These are phyloP conservation scores for Stagonosporopsis rhizophila DNA, from an alignment of 2,329 filamentous ascomycete species.

Conservation along the genomic window DNA sequence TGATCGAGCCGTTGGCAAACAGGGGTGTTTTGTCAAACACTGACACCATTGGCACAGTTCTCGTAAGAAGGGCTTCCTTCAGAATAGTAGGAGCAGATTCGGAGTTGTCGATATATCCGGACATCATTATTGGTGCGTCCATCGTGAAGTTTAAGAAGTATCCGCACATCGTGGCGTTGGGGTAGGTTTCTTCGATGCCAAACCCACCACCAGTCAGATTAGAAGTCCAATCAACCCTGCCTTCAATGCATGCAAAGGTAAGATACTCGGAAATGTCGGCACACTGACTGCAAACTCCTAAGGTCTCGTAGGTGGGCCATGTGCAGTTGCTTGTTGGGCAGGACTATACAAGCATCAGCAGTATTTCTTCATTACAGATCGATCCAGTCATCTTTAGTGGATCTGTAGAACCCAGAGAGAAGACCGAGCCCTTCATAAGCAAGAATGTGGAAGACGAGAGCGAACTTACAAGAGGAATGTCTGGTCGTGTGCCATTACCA, in stretches of 20 bases:
- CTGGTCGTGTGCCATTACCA: constrained; percentile 34
- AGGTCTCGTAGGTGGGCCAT: constrained; percentile 36
- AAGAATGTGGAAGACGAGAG: too few relatives aligned
- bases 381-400: too few relatives aligned
- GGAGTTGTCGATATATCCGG: constrained; percentile 31
- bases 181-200: neutral
- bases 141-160: constrained; percentile 35
- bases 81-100: too few relatives aligned
- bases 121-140: constrained; percentile 21
- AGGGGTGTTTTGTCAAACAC: neutral
- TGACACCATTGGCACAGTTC: constrained; percentile 13
- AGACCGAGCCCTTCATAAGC: too few relatives aligned
- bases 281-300: constrained; percentile 37
- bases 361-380: too few relatives aligned
- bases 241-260: constrained; percentile 15
- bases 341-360: constrained; percentile 4
- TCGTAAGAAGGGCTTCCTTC: constrained; percentile 28
- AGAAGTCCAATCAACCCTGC: constrained; percentile 26
- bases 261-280: constrained; percentile 20
- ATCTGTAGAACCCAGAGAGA: too few relatives aligned
- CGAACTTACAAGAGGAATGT: constrained; percentile 25
- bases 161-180: constrained; percentile 34
- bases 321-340: constrained; percentile 43
- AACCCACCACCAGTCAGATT: neutral
- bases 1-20: constrained; percentile 23